These are phyloP conservation scores for Thalia dealbata DNA, from an alignment of 176 grass and related monocot genomes.

Conservation along the genomic window DNA sequence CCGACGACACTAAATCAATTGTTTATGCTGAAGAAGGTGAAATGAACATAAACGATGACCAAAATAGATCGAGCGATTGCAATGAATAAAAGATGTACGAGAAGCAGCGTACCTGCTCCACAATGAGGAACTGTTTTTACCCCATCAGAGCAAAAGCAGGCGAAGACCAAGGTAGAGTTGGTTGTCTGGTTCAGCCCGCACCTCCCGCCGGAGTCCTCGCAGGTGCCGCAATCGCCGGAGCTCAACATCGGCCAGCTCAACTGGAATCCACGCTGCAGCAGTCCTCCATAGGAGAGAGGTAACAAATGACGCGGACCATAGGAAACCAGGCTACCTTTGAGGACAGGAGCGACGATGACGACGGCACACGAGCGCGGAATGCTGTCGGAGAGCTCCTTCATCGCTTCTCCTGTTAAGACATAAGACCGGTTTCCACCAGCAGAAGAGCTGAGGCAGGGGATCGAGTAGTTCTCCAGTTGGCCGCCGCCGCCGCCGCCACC, in stretches of 20 bases:
- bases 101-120: not conserved
- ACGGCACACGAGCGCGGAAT: not conserved
- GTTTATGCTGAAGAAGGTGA: not conserved
- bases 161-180: not conserved
- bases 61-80: not conserved
- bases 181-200: not conserved
- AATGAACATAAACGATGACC: not conserved
- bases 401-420: not conserved
- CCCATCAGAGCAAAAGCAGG: slow-evolving; percentile 6
- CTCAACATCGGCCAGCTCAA: not conserved
- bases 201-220: not conserved
- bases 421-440: not conserved
- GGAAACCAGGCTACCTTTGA: not conserved
- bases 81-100: not conserved
- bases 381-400: not conserved
- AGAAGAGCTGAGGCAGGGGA: not conserved
- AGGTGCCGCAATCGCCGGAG: not conserved
- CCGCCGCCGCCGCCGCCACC: too few species aligned
- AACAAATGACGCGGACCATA: not conserved
- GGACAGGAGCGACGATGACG: slow-evolving; percentile 1
- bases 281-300: not conserved
- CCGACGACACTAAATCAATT: not conserved
- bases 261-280: slow-evolving; percentile 1
- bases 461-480: not conserved
- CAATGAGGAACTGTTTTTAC: too few species aligned